Conservation (phyloP, 2,329 filamentous ascomycete species). For the Emericellopsis cladophorae region DNA sequence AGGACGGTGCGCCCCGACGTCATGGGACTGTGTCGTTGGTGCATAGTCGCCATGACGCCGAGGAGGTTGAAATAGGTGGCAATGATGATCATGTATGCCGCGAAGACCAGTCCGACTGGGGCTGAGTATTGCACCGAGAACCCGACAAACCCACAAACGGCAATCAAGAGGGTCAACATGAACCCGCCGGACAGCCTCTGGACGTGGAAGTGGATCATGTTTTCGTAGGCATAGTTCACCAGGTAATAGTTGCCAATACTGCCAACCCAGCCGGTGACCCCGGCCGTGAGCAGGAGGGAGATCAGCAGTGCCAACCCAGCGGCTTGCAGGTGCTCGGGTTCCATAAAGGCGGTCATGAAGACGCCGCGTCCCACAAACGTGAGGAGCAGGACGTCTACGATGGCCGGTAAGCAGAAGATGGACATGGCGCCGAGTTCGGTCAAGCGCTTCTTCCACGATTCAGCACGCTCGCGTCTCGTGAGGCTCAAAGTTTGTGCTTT, state of each 20-base stretch:
- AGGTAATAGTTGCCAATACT: slow-evolving; percentile 52
- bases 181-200: slow-evolving; percentile 35
- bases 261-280: slow-evolving; percentile 50
- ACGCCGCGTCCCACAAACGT: slow-evolving; percentile 46
- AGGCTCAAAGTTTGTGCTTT: slow-evolving; percentile 1
- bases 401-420: slow-evolving; percentile 49
- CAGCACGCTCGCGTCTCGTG: slow-evolving; percentile 5
- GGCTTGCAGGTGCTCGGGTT: slow-evolving; percentile 33
- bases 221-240: slow-evolving; percentile 21
- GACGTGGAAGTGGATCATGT: slow-evolving; percentile 27
- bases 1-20: slow-evolving; percentile 44
- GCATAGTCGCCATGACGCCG: slow-evolving; percentile 37
- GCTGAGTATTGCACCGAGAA: slow-evolving; percentile 30
- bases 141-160: slow-evolving; percentile 32
- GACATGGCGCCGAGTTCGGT: slow-evolving; percentile 42
- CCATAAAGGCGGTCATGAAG: slow-evolving; percentile 47
- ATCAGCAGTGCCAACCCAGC: slow-evolving; percentile 44
- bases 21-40: slow-evolving; percentile 39
- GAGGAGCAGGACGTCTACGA: slow-evolving; percentile 47
- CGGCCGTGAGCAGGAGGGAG: slow-evolving; percentile 44
- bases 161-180: slow-evolving; percentile 20
- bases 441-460: slow-evolving; percentile 12
- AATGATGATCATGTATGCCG: slow-evolving; percentile 43
- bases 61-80: slow-evolving; percentile 47
- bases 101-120: slow-evolving; percentile 38